A percentile compares a stretch with the other conserved stretches of the same genome.
Evolutionary conservation across 371 early-diverging fungal species (phyloP).

Genomic region (Actinomucor elegans): DNA sequence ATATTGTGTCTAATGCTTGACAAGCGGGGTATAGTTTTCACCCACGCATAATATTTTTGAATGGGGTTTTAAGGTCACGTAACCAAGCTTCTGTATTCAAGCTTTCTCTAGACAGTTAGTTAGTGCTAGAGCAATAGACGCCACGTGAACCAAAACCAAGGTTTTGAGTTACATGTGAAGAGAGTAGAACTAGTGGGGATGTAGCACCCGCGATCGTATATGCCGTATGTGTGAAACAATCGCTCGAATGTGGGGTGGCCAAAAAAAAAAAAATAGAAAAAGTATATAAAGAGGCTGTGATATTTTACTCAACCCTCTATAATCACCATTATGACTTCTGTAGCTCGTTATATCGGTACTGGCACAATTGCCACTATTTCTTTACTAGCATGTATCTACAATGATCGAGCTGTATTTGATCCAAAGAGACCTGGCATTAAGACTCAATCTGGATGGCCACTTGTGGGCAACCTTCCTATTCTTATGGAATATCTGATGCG

Average conservation of each 20-base stretch:
- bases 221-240: too few species aligned
- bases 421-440: conserved; percentile 10
- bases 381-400: conserved; percentile 21
- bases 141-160: not conserved
- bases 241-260: not conserved
- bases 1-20: too few species aligned
- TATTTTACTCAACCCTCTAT: not conserved
- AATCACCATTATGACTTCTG: conserved; percentile 3
- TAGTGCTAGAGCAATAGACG: too few species aligned
- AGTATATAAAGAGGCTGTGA: conserved; percentile 1
- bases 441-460: conserved; percentile 19
- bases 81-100: conserved; percentile 3
- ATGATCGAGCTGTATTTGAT: conserved; percentile 26
- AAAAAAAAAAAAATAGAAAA: not conserved
- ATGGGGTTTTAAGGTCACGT: too few species aligned
- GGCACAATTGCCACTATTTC: conserved; percentile 15
- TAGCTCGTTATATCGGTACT: conserved; percentile 8
- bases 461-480: conserved; percentile 24
- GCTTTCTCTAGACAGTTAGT: too few species aligned
- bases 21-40: too few species aligned
- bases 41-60: not conserved
- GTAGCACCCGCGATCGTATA: too few species aligned
- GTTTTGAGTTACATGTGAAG: conserved; percentile 11
- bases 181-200: conserved; percentile 2
- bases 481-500: conserved; percentile 11